Base-by-base conservation (phyloP, 768 basidiomycete genomes). In the Rhizopogon roseolus region DNA sequence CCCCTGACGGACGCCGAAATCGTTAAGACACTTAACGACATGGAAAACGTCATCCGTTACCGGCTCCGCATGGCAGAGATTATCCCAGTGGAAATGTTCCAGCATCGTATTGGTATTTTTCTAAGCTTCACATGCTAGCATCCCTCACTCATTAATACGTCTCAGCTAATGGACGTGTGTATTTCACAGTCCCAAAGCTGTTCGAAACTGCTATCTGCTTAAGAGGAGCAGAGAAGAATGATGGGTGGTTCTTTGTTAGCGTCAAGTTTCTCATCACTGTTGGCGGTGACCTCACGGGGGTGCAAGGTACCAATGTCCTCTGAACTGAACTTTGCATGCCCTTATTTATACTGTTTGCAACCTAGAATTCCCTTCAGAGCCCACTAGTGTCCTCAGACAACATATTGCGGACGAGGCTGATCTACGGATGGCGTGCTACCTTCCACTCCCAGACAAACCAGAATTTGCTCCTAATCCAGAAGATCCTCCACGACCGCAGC, bases 231-330 rank as follows among this genome's bases (percentile, higher is more conserved):
- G 78, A 82, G 55, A 71, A 74, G 56, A 74, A 79, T 43, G 88
- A 90, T 56, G 84, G 86, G 1, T 97, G 93, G 93, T 94, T 94
- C 68, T 86, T 92, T 57, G 85, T 90, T 19, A 72, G 81, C 54
- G 85, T 88, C 0, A 84, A 87, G 61, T 92, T 93, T 62, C 72
- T 86, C 28, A 81, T 92, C 41, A 82, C 71, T 32, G 77, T 90
- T 6, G 85, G 85, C 14, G 89, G 90, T 11, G 89, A 90, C 64
- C 71, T 82, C 39, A 87, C 85, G 36, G 82, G 82, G 11, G 71
- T 84, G 53, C 84, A 90, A 78, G 87, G 89, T 85, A 57, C 19
- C 62, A 14, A 8, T 11, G 5, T 34, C 14, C 5, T 16, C 7
- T 48, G 13, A 36, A 9, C 55, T 9, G 28, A n/a, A n/a, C n/a